A percentile compares a stretch with the other conserved stretches of the same genome.
These are phyloP conservation scores for Aphanocladium album DNA, from an alignment of 2,329 filamentous ascomycete genomes.

Conservation along the genomic window DNA sequence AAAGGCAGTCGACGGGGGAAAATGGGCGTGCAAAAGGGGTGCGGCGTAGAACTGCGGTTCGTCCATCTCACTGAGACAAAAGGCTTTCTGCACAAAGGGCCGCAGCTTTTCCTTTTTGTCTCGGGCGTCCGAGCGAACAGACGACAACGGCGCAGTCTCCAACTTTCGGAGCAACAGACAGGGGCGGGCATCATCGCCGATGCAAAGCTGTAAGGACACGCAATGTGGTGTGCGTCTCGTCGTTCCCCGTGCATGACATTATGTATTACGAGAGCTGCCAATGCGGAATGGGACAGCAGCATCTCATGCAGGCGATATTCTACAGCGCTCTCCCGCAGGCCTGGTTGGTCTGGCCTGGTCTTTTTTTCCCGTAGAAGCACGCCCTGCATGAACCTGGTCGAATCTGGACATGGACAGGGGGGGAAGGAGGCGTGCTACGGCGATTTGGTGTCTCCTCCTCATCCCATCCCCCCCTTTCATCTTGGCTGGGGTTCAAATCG, in stretches of 20 bases:
- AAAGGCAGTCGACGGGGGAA: neutral
- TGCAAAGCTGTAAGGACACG: neutral
- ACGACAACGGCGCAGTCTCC: neutral
- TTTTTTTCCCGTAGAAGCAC: neutral
- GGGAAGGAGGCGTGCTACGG: neutral
- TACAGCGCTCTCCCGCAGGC: neutral
- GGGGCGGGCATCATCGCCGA: neutral
- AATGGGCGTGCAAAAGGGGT: neutral
- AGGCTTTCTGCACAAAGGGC: neutral
- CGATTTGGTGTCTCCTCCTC: neutral
- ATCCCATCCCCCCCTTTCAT: neutral
- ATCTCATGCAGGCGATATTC: neutral
- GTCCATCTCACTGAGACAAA: neutral
- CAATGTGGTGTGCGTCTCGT: neutral
- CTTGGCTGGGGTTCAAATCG: neutral
- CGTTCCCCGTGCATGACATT: neutral
- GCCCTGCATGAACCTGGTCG: neutral
- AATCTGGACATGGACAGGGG: neutral
- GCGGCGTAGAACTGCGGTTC: neutral
- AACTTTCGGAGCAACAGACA: neutral
- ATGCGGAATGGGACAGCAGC: too few species aligned
- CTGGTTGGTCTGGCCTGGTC: neutral
- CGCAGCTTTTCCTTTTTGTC: neutral
- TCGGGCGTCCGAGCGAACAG: neutral
- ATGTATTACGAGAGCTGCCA: too few species aligned